phyloP scores from a whole-genome alignment of 345 rosid genomes.

The Nephelium lappaceum region DNA sequence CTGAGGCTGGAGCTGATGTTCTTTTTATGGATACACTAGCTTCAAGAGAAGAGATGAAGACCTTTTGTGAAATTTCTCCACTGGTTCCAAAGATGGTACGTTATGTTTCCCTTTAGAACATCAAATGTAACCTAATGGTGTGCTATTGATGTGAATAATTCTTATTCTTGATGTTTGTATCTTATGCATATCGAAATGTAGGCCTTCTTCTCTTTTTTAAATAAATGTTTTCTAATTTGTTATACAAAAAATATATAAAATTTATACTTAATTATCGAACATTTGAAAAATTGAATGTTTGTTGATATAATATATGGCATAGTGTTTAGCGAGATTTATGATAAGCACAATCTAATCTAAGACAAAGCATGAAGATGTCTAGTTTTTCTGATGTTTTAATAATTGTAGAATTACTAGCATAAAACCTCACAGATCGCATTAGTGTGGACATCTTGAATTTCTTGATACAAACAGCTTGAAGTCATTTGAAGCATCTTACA shows the following conservation, averaged over 20 bases:
- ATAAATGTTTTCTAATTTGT: not conserved
- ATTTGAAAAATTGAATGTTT: not conserved
- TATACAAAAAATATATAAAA: too few relatives aligned
- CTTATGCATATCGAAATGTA: not conserved
- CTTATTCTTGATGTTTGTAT: not conserved
- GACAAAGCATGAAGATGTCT: not conserved
- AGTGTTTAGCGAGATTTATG: not conserved
- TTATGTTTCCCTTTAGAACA: slow-evolving; percentile 11
- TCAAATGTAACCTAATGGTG: not conserved
- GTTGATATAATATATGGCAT: not conserved
- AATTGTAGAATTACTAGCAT: too few relatives aligned
- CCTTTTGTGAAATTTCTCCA: slow-evolving; percentile 84
- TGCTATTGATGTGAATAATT: not conserved
- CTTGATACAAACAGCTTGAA: not conserved
- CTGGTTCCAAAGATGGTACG: slow-evolving; percentile 83
- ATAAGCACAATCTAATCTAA: not conserved
- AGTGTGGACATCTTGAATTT: not conserved
- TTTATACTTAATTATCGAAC: not conserved
- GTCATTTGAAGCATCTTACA: not conserved
- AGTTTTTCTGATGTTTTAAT: not conserved
- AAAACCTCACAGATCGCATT: not conserved
- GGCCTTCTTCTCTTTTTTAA: not conserved
- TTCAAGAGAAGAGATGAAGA: slow-evolving; percentile 88
- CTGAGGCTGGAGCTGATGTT: slow-evolving; percentile 95
- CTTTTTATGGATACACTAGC: slow-evolving; percentile 76